Evolutionary conservation across 331 rosid genomes (phyloP), one percentile per base, ranked within the genome.

Genomic region (Erythrophleum ivorense): DNA sequence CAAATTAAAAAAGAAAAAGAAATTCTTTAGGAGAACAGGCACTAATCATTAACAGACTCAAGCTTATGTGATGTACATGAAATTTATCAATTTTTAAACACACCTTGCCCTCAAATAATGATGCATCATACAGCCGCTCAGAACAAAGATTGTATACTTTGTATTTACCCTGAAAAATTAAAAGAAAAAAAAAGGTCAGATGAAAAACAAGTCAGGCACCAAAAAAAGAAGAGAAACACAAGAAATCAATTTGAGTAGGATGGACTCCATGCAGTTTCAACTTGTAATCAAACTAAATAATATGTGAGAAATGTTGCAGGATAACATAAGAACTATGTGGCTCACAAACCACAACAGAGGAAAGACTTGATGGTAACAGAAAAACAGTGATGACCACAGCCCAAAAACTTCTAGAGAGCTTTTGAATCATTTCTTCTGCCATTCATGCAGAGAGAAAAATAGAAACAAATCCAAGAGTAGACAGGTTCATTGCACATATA

Each of bases 31-130:
- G 31, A 21, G 19, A 69, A 69, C 34, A 45, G 18, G 6, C n/a
- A 52, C n/a, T 59, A 53, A 64, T 71, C 55, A 59, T 52, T 68
- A 36, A 63, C 34, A 79, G 31, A 77, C 31, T 66, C 58, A 46
- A 57, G 78, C 63, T 53, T 16, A 52, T 57, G 43, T 13, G 12
- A 59, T 48, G 46, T 21, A 63, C 67, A 64, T 24, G 16, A 52
- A 12, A 57, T 41, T 74, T 60, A 83, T 64, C 71, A 31, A 49
- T 54, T 71, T 9, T 43, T n/a, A 31, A 77, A 85, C 94, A 21
- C 87, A 94, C 99, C 98, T 96, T 96, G 84, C 98, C 98, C 92
- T 96, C 98, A 77, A 94, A 91, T 86, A 96, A 76, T 31, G 98
- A 94, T 49, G 98, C 99, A 80, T 96, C 98, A 85, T 96, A 96